Conservation (phyloP, 2,329 filamentous ascomycete genomes). For the Sarocladium oryzae region DNA sequence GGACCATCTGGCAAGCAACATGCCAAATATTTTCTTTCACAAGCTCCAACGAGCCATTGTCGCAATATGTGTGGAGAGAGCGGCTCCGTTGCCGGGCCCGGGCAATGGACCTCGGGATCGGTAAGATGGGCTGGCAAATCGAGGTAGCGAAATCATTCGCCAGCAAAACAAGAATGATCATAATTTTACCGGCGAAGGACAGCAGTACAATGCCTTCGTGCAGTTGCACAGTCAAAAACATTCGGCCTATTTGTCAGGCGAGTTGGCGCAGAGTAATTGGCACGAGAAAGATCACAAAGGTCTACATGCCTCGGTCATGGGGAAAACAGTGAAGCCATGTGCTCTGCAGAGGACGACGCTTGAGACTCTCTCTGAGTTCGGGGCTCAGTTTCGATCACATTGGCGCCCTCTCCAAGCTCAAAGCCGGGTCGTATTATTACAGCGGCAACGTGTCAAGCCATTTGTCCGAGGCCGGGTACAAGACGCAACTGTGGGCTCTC, state of each 20-base stretch:
- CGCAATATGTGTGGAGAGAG: neutral
- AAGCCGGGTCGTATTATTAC: too few species aligned
- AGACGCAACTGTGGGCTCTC: neutral
- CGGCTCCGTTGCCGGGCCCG: neutral
- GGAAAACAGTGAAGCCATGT: too few species aligned
- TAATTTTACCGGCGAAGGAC: too few species aligned
- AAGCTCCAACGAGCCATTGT: neutral
- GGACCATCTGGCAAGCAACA: neutral
- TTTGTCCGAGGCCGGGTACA: constrained; percentile 3
- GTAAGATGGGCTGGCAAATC: neutral
- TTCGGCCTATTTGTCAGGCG: too few species aligned
- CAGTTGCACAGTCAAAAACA: too few species aligned
- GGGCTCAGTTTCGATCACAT: too few species aligned
- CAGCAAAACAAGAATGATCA: neutral
- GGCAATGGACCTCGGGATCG: constrained; percentile 4
- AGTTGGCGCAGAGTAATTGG: too few species aligned
- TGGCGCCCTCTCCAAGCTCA: too few species aligned
- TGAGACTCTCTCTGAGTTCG: too few species aligned
- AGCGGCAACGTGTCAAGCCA: neutral
- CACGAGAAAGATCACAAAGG: too few species aligned
- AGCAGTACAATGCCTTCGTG: neutral
- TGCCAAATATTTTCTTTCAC: neutral
- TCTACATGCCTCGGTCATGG: too few species aligned
- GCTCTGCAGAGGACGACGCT: too few species aligned
- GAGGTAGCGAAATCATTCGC: neutral